These are phyloP conservation scores for Apophysomyces elegans DNA, from an alignment of 371 early-diverging fungal species.

Conservation along the genomic window DNA sequence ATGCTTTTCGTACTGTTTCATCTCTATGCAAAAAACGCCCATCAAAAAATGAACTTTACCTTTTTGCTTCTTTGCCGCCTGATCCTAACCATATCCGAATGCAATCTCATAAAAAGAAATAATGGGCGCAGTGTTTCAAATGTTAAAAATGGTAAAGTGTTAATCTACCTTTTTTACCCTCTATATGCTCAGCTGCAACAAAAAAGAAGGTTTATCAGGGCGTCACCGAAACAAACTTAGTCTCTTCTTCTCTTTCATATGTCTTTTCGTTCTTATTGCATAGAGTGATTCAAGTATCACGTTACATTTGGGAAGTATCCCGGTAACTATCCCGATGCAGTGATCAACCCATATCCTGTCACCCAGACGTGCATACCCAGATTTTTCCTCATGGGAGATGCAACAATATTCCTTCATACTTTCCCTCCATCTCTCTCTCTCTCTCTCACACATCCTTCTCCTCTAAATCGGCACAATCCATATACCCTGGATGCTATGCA, in stretches of 20 bases:
- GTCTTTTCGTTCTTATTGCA: constrained; percentile 1
- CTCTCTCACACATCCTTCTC: background rate
- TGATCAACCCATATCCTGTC: constrained; percentile 8
- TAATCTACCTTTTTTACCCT: background rate
- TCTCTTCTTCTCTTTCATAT: constrained; percentile 2
- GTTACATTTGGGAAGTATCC: background rate
- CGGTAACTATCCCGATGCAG: constrained; percentile 9
- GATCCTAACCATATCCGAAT: constrained; percentile 6
- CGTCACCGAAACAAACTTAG: constrained; percentile 10
- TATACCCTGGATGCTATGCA: constrained; percentile 4
- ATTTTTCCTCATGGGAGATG: background rate
- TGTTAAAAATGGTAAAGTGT: constrained; percentile 1
- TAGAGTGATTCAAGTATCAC: constrained; percentile 8
- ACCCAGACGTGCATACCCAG: constrained; percentile 4
- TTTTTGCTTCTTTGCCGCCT: constrained; percentile 6
- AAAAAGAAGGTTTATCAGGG: constrained; percentile 1
- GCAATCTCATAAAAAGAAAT: constrained; percentile 2
- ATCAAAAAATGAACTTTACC: background rate
- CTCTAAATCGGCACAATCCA: background rate
- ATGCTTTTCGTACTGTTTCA: constrained; percentile 11
- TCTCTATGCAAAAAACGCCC: constrained; percentile 10
- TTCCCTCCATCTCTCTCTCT: background rate
- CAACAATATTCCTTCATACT: background rate
- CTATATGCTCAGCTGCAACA: background rate
- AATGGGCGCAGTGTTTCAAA: constrained; percentile 10